Percentiles rank a stretch among this genome's conserved stretches.
Conservation (phyloP, 2,329 filamentous ascomycete species). For the Lasiodiplodia theobromae region DNA sequence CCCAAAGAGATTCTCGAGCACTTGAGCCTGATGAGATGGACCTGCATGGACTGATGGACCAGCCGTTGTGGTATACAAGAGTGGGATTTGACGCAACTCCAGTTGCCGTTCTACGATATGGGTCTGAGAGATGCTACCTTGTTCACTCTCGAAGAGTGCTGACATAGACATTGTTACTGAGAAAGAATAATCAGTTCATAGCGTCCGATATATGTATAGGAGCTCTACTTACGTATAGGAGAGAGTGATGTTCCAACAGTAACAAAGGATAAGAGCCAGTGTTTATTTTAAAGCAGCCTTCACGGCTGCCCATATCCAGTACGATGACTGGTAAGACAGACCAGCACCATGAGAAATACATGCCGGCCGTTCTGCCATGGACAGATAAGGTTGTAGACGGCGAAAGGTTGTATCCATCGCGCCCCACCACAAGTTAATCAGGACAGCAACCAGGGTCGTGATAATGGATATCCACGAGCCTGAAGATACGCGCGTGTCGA, state of each 20-base stretch:
- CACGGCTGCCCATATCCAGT: neutral
- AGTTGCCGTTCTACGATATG: neutral
- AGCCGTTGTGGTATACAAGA: neutral
- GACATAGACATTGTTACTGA: neutral
- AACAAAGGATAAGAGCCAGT: neutral
- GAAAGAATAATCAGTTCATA: neutral
- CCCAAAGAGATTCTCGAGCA: constrained; percentile 15
- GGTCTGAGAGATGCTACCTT: neutral
- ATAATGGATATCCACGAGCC: neutral
- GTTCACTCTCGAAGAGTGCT: neutral
- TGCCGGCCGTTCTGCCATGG: constrained; percentile 15
- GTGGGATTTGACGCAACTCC: neutral
- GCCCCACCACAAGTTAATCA: constrained; percentile 37
- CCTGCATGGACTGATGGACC: neutral
- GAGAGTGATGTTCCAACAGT: neutral
- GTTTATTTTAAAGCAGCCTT: neutral
- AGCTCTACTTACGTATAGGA: neutral
- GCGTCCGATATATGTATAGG: neutral
- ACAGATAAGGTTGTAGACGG: constrained; percentile 35
- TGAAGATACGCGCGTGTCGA: neutral
- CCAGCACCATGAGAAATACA: neutral
- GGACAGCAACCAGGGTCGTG: constrained; percentile 21
- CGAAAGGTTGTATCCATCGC: constrained; percentile 35
- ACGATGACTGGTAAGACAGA: neutral
- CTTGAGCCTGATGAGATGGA: neutral